Evolutionary conservation across 306 rosid genomes (phyloP), one percentile per base, ranked within the genome.

Genomic region (Fragaria nilgerrensis): DNA sequence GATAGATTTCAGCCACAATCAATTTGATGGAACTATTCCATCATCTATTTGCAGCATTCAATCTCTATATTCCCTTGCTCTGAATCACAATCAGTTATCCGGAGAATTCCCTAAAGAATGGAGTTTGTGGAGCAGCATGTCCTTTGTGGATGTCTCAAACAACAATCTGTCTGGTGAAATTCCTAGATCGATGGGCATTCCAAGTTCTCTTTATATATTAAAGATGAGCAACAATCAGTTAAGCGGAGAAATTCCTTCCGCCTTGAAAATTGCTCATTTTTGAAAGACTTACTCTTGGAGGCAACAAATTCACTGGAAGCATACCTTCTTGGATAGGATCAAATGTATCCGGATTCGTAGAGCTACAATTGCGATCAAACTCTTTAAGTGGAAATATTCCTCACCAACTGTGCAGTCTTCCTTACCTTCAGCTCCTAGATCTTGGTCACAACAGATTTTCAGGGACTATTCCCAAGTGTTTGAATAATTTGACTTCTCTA

Each of bases 41-140:
- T 5, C 41, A 2, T 47, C 16, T 1, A 3, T 70, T 1, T 70
- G 41, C 3, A 1, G 25, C 41, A 15, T 70, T 0, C 5, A 25
- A 3, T 0, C 0, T 2, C 2, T 70, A 13, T 0, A 0, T 0
- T 0, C 0, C 15, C 1, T 65, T 65, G 0, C 7, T 8, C 27
- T 65, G 0, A 1, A 13, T 1, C 9, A 32, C 27, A 70, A 70
- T 48, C 17, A 48, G 1, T 9, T 70, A 0, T 17, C 2, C 0
- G 58, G 41, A 69, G 23, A 69, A 15, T 8, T 69, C 1, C 25
- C 15, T 3, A 6, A 7, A 3, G 22, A 0, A 15, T 45, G 74
- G 74, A 45, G 9, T 15, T 9, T 45, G 16, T 16, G 55, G 41
- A 23, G 39, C 0, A 0, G 0, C 0, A 15, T 69, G 4, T 0